These are phyloP conservation scores for Conoideocrella luteorostrata DNA, from an alignment of 2,329 filamentous ascomycete species.

Conservation along the genomic window DNA sequence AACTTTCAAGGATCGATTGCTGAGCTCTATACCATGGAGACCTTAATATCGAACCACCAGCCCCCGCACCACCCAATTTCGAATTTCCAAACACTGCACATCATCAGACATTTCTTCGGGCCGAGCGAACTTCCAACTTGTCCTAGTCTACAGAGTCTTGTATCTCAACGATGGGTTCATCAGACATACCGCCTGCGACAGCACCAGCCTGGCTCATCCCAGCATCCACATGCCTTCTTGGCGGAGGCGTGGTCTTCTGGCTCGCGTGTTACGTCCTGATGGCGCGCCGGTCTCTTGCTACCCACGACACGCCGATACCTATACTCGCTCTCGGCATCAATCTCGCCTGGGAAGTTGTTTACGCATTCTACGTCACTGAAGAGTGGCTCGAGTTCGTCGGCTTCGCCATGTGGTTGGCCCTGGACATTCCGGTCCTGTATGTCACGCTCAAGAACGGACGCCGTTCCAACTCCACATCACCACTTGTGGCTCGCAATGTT, in stretches of 20 bases:
- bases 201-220: constrained; percentile 32
- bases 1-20: too few species aligned
- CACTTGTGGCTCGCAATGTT: constrained; percentile 35
- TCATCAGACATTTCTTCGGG: too few species aligned
- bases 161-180: constrained; percentile 31
- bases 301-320: constrained; percentile 43
- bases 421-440: constrained; percentile 43
- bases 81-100: too few species aligned
- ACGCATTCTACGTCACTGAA: constrained; percentile 40
- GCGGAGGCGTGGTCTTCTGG: constrained; percentile 33
- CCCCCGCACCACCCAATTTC: too few species aligned
- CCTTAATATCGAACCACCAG: too few species aligned
- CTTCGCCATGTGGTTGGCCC: constrained; percentile 41
- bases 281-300: constrained; percentile 36
- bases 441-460: constrained; percentile 36
- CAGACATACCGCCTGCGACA: constrained; percentile 29
- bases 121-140: too few species aligned
- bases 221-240: constrained; percentile 27
- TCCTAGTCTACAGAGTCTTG: too few species aligned
- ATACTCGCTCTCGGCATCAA: constrained; percentile 42
- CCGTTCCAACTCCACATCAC: constrained; percentile 35
- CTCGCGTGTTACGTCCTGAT: constrained; percentile 40
- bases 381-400: constrained; percentile 34
- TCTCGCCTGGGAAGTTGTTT: constrained; percentile 46
- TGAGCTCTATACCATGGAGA: too few species aligned